Evolutionary conservation across 2,329 filamentous ascomycete species (phyloP), one percentile per base, ranked within the genome.

Genomic region (Sporothrix schenckii): DNA sequence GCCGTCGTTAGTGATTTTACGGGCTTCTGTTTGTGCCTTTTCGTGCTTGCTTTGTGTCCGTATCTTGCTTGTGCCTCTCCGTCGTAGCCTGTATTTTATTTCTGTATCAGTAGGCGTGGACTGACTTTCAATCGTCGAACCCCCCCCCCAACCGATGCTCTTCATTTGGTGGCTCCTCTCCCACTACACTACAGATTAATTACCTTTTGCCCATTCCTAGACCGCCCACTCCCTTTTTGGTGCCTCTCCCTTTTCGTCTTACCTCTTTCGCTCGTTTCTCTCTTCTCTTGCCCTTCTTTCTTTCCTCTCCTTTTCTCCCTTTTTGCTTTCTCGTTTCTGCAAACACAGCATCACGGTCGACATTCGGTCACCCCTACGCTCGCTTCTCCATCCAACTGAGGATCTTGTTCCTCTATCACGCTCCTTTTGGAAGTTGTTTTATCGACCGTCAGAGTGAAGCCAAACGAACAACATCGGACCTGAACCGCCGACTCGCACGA

Each of bases 321-420:
- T 74, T 74, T 75, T 53, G 21, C 19, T 52, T 74, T 72, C 73
- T 75, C 69, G 70, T 72, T 72, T 70, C 71, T 74, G 75, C 69
- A 27, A 52, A 70, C 53, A 44, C 66, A 66, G 39, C 56, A 63
- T 63, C 67, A 66, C 63, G 34, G 60, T 65, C 69, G 69, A 63
- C 58, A 3, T 47, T 50, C 68, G 61, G 24, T 54, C 60, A 68
- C n/a, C 70, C 30, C 52, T 58, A 47, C 58, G 39, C 58, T 63
- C 58, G 50, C 68, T 79, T 76, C 77, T 81, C 79, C 77, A 80
- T 81, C 83, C 83, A 86, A 86, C 83, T 81, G 84, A 85, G 84
- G 82, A 83, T 80, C 39, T 60, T 72, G 73, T 66, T 68, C 74
- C 84, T 86, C 84, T 83, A 82, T 76, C 82, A 87, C 85, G 80